These are phyloP conservation scores for Trichoderma pleuroti DNA, from an alignment of 2,329 filamentous ascomycete genomes.

Conservation along the genomic window DNA sequence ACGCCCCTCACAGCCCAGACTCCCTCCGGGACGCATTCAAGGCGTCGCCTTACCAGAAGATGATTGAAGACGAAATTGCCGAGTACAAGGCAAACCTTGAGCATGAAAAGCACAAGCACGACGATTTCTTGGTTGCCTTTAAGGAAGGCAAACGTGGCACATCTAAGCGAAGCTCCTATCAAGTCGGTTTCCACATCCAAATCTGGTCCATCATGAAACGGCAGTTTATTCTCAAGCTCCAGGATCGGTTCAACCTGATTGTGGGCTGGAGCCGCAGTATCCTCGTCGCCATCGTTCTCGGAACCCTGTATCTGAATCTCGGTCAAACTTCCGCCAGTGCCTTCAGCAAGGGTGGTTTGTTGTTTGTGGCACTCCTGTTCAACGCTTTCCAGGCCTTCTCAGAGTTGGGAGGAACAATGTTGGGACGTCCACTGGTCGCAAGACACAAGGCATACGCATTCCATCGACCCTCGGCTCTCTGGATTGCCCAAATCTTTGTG, in stretches of 20 bases:
- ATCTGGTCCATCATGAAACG: slow-evolving; percentile 80
- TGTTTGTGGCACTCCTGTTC: slow-evolving; percentile 78
- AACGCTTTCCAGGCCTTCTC: slow-evolving; percentile 85
- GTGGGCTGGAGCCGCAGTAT: slow-evolving; percentile 68
- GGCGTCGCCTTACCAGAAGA: slow-evolving; percentile 55
- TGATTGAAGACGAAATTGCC: slow-evolving; percentile 62
- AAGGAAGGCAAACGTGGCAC: slow-evolving; percentile 73
- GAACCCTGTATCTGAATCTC: slow-evolving; percentile 73
- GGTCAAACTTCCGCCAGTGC: slow-evolving; percentile 64
- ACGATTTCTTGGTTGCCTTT: slow-evolving; percentile 75
- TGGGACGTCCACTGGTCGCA: slow-evolving; percentile 72
- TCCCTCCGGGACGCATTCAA: slow-evolving; percentile 68
- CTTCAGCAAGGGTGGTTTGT: slow-evolving; percentile 75
- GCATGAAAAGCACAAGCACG: slow-evolving; percentile 62
- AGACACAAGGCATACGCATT: slow-evolving; percentile 84
- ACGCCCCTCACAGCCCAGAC: slow-evolving; percentile 66
- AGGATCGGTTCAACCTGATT: slow-evolving; percentile 73
- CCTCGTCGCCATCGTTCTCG: slow-evolving; percentile 72
- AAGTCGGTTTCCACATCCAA: slow-evolving; percentile 77
- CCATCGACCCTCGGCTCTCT: slow-evolving; percentile 75
- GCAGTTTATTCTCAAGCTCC: slow-evolving; percentile 81
- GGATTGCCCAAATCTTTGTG: slow-evolving; percentile 78
- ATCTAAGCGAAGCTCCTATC: slow-evolving; percentile 74
- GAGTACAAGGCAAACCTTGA: slow-evolving; percentile 63
- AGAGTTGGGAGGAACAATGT: slow-evolving; percentile 72